Evolutionary conservation across 1,284 basidiomycete species (phyloP).

Genomic region (Meripilus lineatus): DNA sequence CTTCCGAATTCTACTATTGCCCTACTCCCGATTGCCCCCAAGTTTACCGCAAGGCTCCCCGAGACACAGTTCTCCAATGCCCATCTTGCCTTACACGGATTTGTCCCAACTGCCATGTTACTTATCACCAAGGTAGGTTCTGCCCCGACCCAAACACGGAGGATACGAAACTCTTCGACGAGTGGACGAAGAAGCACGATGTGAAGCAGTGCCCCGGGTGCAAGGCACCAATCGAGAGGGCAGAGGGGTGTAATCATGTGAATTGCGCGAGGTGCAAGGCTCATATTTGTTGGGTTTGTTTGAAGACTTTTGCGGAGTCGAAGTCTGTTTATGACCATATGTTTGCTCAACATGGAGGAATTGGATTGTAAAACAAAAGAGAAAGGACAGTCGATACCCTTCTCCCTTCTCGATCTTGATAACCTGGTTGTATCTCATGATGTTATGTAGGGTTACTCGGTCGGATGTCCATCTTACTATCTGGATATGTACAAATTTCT

Average conservation of each 20-base stretch:
- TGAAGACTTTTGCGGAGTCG: conserved; percentile 56
- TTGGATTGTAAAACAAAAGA: conserved; percentile 30
- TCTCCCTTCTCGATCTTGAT: too few relatives aligned
- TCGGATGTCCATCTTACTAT: too few relatives aligned
- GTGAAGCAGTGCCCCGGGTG: conserved; percentile 71
- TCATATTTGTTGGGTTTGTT: conserved; percentile 74
- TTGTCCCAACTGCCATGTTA: conserved; percentile 59
- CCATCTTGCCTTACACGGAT: conserved; percentile 66
- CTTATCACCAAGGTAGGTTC: conserved; percentile 59
- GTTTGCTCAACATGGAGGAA: conserved; percentile 45
- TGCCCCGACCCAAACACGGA: conserved; percentile 52
- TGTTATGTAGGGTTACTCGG: too few relatives aligned
- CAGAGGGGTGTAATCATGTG: conserved; percentile 75
- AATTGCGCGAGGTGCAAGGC: conserved; percentile 63
- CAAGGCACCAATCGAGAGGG: conserved; percentile 59
- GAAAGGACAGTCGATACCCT: too few relatives aligned
- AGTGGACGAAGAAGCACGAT: conserved; percentile 53
- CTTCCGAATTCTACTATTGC: conserved; percentile 63
- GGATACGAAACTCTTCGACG: conserved; percentile 47
- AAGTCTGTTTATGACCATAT: conserved; percentile 59
- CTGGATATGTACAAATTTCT: too few relatives aligned
- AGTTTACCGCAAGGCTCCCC: conserved; percentile 51
- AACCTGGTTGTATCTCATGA: too few relatives aligned
- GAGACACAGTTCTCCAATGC: conserved; percentile 55
- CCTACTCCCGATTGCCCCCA: conserved; percentile 72